phyloP scores from a whole-genome alignment of 1,139 yeast genomes.

The Groenewaldozyma auringiensis region DNA sequence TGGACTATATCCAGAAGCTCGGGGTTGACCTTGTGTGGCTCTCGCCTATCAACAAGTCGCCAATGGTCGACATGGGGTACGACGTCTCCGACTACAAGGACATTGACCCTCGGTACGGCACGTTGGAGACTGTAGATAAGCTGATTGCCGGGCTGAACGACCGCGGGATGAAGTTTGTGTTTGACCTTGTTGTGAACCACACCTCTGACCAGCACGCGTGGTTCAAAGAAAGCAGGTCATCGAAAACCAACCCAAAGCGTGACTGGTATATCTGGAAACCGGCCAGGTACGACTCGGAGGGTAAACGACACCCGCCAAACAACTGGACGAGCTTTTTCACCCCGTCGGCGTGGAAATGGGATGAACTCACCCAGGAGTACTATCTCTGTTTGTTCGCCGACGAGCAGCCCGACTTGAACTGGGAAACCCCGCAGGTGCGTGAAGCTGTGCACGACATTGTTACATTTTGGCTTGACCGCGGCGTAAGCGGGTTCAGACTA shows the following conservation, averaged over 20 bases:
- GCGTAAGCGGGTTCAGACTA: constrained; percentile 53
- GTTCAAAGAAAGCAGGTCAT: constrained; percentile 51
- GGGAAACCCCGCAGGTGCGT: constrained; percentile 50
- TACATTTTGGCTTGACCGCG: constrained; percentile 49
- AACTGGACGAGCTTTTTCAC: constrained; percentile 47
- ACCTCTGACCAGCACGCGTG: constrained; percentile 50
- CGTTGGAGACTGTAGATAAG: constrained; percentile 44
- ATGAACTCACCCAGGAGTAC: constrained; percentile 46
- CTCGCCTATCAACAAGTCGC: constrained; percentile 52
- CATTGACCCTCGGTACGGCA: constrained; percentile 47
- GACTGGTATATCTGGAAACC: constrained; percentile 58
- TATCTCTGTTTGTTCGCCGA: constrained; percentile 47
- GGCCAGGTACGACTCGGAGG: constrained; percentile 41
- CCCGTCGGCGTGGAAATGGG: constrained; percentile 48
- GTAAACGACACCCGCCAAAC: constrained; percentile 48
- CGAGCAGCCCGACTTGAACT: constrained; percentile 52
- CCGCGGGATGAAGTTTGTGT: constrained; percentile 45
- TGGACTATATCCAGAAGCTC: constrained; percentile 45
- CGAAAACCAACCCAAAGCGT: constrained; percentile 46
- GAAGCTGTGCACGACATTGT: constrained; percentile 43
- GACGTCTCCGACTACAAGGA: constrained; percentile 49
- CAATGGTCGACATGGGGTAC: constrained; percentile 58
- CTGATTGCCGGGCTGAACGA: constrained; percentile 43
- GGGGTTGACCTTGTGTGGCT: constrained; percentile 53
- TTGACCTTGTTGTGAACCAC: constrained; percentile 54